phyloP scores from a whole-genome alignment of 495 filamentous ascomycete genomes.

The Lasiosphaeria ovina region DNA sequence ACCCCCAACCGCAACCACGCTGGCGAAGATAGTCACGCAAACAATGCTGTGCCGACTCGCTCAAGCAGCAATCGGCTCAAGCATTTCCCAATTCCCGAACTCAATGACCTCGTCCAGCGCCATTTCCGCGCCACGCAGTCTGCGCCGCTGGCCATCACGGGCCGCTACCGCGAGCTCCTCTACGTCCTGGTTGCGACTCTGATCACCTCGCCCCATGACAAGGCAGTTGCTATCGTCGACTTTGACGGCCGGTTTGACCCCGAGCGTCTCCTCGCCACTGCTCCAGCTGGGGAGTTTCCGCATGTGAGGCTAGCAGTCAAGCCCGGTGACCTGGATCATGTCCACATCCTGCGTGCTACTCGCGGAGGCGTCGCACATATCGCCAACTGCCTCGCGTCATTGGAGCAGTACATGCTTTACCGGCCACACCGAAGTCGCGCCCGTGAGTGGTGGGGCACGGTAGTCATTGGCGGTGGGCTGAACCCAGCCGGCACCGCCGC shows the following conservation, averaged over 20 bases:
- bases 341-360: slow-evolving; percentile 40
- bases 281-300: not conserved
- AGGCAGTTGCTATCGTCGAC: slow-evolving; percentile 69
- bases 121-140: slow-evolving; percentile 39
- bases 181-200: slow-evolving; percentile 60
- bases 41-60: not conserved
- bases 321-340: slow-evolving; percentile 33
- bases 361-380: slow-evolving; percentile 22
- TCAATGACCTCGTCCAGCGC: slow-evolving; percentile 40
- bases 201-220: slow-evolving; percentile 51
- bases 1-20: not conserved
- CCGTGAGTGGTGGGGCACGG: slow-evolving; percentile 50
- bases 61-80: slow-evolving; percentile 12
- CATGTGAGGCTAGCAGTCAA: not conserved
- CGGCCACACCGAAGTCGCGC: slow-evolving; percentile 40
- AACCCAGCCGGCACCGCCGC: slow-evolving; percentile 4
- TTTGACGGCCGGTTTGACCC: slow-evolving; percentile 65
- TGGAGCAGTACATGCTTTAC: slow-evolving; percentile 51
- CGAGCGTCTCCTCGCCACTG: slow-evolving; percentile 44
- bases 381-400: slow-evolving; percentile 25
- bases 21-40: slow-evolving; percentile 10
- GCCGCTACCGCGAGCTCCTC: slow-evolving; percentile 65
- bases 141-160: slow-evolving; percentile 40
- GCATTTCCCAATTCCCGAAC: slow-evolving; percentile 39
- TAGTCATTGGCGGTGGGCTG: slow-evolving; percentile 41